These are phyloP conservation scores for Yueomyces sp. DNA, from an alignment of 1,139 yeast species.

Conservation along the genomic window DNA sequence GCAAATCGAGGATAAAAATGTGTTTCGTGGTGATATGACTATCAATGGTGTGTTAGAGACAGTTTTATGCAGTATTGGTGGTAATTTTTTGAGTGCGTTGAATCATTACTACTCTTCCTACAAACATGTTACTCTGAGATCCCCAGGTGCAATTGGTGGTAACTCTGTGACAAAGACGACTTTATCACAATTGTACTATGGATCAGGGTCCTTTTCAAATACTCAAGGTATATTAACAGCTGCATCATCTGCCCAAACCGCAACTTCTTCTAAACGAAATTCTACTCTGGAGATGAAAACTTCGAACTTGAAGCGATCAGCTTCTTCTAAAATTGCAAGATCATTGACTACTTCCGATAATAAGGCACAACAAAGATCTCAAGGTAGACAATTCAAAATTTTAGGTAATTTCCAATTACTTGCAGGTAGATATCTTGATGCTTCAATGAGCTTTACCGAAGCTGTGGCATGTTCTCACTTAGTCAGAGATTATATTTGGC, in stretches of 20 bases:
- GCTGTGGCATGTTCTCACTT: slow-evolving; percentile 48
- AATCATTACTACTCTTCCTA: slow-evolving; percentile 60
- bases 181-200: slow-evolving; percentile 8
- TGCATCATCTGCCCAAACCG: slow-evolving; percentile 3
- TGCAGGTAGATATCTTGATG: slow-evolving; percentile 67
- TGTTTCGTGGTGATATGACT: slow-evolving; percentile 9
- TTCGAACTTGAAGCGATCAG: slow-evolving; percentile 15
- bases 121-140: slow-evolving; percentile 56
- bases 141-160: slow-evolving; percentile 56
- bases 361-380: slow-evolving; percentile 41
- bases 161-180: slow-evolving; percentile 27
- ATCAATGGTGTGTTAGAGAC: slow-evolving; percentile 38
- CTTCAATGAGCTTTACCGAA: slow-evolving; percentile 60
- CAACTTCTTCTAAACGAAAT: slow-evolving; percentile 8
- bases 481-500: slow-evolving; percentile 73
- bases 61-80: slow-evolving; percentile 58
- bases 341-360: slow-evolving; percentile 30
- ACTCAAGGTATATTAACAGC: slow-evolving; percentile 5
- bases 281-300: slow-evolving; percentile 16
- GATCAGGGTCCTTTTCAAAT: background rate
- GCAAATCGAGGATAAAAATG: slow-evolving; percentile 2
- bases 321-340: slow-evolving; percentile 20
- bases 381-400: slow-evolving; percentile 66
- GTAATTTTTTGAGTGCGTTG: slow-evolving; percentile 49
- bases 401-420: slow-evolving; percentile 65